phyloP scores from a whole-genome alignment of 441 rosid genomes.

The Arabidopsis hybrid region DNA sequence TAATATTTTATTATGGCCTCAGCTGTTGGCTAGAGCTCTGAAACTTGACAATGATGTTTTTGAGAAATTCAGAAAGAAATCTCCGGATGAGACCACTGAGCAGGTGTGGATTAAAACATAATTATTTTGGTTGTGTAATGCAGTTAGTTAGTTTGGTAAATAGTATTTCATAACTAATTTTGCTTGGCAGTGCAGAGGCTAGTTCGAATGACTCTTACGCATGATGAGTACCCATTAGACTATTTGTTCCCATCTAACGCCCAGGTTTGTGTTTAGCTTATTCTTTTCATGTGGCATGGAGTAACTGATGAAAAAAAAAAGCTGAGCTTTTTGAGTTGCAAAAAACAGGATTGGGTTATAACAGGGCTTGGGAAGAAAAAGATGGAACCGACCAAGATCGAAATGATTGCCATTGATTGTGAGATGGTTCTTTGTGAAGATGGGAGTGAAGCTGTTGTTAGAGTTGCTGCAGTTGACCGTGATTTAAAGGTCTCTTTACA shows the following conservation, averaged over 20 bases:
- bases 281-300: background rate
- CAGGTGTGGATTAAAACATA: slow-evolving; percentile 51
- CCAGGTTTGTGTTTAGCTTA: slow-evolving; percentile 54
- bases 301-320: background rate
- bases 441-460: slow-evolving; percentile 86
- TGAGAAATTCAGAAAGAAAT: slow-evolving; percentile 46
- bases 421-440: slow-evolving; percentile 96
- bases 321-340: slow-evolving; percentile 11
- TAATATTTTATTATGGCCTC: slow-evolving; percentile 1
- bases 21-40: slow-evolving; percentile 59
- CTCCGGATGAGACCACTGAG: slow-evolving; percentile 58
- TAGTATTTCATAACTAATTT: background rate
- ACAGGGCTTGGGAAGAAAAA: slow-evolving; percentile 52
- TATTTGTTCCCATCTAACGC: slow-evolving; percentile 63
- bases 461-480: slow-evolving; percentile 75
- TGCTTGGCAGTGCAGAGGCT: slow-evolving; percentile 75
- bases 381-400: slow-evolving; percentile 40
- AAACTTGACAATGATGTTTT: slow-evolving; percentile 46
- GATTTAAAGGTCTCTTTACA: slow-evolving; percentile 48
- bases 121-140: background rate
- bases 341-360: slow-evolving; percentile 70
- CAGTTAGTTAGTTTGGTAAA: background rate
- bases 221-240: slow-evolving; percentile 58
- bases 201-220: slow-evolving; percentile 67
- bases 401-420: slow-evolving; percentile 76